Evolutionary conservation across 495 filamentous ascomycete genomes (phyloP).

Genomic region (Penicillium longicatenatum): DNA sequence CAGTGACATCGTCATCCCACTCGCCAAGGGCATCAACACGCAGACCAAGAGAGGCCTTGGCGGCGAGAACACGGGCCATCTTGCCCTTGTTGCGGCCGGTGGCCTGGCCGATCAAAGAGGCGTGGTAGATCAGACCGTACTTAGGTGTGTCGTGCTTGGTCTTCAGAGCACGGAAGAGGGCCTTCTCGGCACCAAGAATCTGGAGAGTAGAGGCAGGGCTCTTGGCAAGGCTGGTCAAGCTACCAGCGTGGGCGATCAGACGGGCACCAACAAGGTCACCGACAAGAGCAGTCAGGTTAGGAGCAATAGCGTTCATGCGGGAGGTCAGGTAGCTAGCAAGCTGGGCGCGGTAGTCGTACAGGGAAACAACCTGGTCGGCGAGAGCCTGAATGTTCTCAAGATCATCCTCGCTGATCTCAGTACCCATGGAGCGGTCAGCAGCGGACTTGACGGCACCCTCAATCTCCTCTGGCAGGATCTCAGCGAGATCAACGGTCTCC

Average conservation of each 20-base stretch:
- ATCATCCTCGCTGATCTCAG: constrained; percentile 88
- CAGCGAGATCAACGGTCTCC: constrained; percentile 74
- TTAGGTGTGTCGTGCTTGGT: constrained; percentile 99
- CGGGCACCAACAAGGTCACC: constrained; percentile 94
- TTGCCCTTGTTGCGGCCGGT: constrained; percentile 99
- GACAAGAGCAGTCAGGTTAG: constrained; percentile 91
- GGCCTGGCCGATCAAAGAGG: constrained; percentile 93
- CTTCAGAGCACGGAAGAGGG: constrained; percentile 95
- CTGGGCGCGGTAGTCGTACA: constrained; percentile 85
- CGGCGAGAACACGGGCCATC: constrained; percentile 92
- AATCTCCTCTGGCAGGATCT: constrained; percentile 95
- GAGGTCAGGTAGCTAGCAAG: constrained; percentile 86
- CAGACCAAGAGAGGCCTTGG: constrained; percentile 89
- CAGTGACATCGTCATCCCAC: constrained; percentile 74
- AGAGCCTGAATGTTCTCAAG: constrained; percentile 86
- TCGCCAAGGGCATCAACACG: constrained; percentile 91
- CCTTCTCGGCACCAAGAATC: constrained; percentile 98
- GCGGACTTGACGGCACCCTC: constrained; percentile 89
- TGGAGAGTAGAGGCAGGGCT: constrained; percentile 94
- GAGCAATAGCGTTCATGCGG: constrained; percentile 95
- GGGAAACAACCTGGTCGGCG: constrained; percentile 88
- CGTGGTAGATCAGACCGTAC: constrained; percentile 98
- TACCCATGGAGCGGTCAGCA: constrained; percentile 97
- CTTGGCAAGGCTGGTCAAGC: constrained; percentile 94
- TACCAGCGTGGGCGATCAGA: constrained; percentile 93